Conservation (phyloP, 2,329 filamentous ascomycete species). For the Cytospora leucostoma region DNA sequence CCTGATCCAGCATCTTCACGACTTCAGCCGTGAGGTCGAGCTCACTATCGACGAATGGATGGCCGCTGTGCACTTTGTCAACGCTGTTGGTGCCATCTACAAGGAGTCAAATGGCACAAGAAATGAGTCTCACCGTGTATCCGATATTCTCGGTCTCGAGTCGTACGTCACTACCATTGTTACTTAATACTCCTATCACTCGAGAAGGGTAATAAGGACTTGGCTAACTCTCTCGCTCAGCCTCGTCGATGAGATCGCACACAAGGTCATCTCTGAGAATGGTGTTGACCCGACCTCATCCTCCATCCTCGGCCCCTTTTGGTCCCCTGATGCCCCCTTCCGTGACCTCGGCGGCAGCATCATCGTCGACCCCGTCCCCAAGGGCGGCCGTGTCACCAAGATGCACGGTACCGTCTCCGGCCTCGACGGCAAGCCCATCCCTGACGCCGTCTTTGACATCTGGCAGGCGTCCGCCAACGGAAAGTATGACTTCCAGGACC, state of each 20-base stretch:
- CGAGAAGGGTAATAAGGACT: not conserved
- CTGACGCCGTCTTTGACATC: conserved; percentile 56
- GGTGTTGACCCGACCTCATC: conserved; percentile 55
- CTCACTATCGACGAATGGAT: conserved; percentile 66
- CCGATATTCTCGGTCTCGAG: conserved; percentile 64
- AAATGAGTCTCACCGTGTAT: conserved; percentile 65
- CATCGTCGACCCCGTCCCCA: conserved; percentile 48
- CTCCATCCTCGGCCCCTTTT: conserved; percentile 70
- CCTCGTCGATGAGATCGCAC: conserved; percentile 65
- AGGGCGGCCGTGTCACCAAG: conserved; percentile 46
- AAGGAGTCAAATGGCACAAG: conserved; percentile 46
- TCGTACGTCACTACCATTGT: conserved; percentile 30
- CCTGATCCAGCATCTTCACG: conserved; percentile 62
- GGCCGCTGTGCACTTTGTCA: conserved; percentile 57
- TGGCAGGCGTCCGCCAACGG: conserved; percentile 64
- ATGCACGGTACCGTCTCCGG: conserved; percentile 51
- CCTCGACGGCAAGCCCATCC: conserved; percentile 32
- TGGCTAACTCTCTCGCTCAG: conserved; percentile 12
- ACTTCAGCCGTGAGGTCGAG: conserved; percentile 64
- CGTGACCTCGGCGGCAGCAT: conserved; percentile 55
- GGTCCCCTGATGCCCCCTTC: conserved; percentile 60
- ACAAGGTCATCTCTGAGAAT: conserved; percentile 48
- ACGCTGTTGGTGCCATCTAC: conserved; percentile 61
- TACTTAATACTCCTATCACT: not conserved
- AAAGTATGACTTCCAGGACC: conserved; percentile 64